Base-by-base conservation (phyloP, 1,139 yeast genomes). In the Yamadazyma aaseri region DNA sequence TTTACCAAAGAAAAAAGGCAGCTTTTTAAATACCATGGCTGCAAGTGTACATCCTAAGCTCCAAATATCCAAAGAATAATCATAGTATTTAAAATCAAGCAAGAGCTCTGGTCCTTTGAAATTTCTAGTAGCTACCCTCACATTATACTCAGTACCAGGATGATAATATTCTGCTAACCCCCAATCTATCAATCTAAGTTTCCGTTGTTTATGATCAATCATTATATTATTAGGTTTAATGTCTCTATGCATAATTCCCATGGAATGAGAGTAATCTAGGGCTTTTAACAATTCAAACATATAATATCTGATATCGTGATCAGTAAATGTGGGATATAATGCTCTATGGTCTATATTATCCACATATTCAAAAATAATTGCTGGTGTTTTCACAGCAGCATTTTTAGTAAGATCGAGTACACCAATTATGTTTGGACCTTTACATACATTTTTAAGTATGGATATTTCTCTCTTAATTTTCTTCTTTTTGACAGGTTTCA, bases 231-330 rank as follows among this genome's bases (percentile, higher is more conserved):
- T 97, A 14, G 98, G 98, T 60, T 92, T 92, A 42, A 92, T 97
- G 60, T 92, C 98, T 56, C 98, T 73, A 61, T 92, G 98, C 86
- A 92, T 92, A 42, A 92, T 90, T 26, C 98, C 98, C 86, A 86
- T 86, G 6, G 96, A 86, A 61, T 92, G 98, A 29, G 92, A 83
- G 56, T 77, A 92, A 60, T 92, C 97, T 41, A 92, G 71, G 0
- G 97, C 98, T 50, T 77, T 81, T 48, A 92, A 71, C 42, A 92
- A 71, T 63, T 92, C 96, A 47, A 75, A 81, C 77, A 92, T 87
- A 62, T 92, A 92, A 64, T 65, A 89, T 45, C 94, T 76, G 49
- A 90, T 82, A 55, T 92, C 97, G 41, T 65, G 63, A 51, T 83
- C 89, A 16, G 85, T 71, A 52, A 92, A 83, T 44, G 85, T 85